Base-by-base conservation (phyloP, 2,329 filamentous ascomycete genomes). In the Lachnellula occidentalis region DNA sequence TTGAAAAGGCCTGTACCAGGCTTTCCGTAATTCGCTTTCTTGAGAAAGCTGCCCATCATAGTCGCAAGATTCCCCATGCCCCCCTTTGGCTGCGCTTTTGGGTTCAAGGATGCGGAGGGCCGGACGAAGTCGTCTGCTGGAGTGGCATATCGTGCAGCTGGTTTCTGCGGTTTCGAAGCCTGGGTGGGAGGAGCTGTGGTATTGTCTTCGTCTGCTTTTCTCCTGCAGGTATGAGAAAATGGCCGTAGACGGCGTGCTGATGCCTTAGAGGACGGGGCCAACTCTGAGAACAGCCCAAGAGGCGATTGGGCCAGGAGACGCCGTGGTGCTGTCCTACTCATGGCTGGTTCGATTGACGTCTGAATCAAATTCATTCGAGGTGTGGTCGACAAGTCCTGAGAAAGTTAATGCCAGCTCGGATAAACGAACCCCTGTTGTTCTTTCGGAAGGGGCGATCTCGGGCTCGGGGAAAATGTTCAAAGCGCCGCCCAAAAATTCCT, bases 161-260 rank as follows among this genome's bases (percentile, higher is more conserved):
- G 45, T 19, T 36, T 21, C 45, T 21, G 19, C 19, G 31, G 36
- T 34, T 46, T 34, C 19, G 48, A 21, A 31, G 21, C 12, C n/a
- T 45, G 34, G 41, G 14, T 34, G 21, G 34, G 45, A 27, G 45
- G 47, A 45, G 34, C 39, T 36, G 45, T 37, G 34, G 15, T 12
- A 41, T 47, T 47, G 34, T 59, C 53, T 43, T 53, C 56, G 45
- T 60, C 58, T 31, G 63, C 54, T 54, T 56, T 59, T 56, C 58
- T 58, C 34, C 56, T 61, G 37, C 56, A 53, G 15, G 70, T 65
- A 12, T 65, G 66, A 1, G 72, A 73, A 51, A 75, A 71, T 1
- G 61, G 55, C 55, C 66, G 63, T 27, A 66, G 43, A 57, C 56
- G 65, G 60, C 41, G 54, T 50, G 57, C 36, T 17, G 54, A 45